Conservation (phyloP, 225 moss, liverwort and hornwort species). For the Climacium dendroides region DNA sequence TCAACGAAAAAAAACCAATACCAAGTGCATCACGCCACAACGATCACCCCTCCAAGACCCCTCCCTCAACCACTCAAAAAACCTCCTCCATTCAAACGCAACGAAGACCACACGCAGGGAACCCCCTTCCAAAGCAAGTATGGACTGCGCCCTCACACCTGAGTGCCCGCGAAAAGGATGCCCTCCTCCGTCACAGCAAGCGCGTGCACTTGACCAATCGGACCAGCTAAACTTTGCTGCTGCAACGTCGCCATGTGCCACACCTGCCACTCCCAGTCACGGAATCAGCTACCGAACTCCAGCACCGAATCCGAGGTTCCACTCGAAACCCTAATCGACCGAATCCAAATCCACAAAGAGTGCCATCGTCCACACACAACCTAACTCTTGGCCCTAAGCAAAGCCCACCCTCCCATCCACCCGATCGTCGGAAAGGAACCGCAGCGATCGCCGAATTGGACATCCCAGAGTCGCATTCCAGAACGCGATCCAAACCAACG, state of each 20-base stretch:
- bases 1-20: not conserved
- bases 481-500: not conserved
- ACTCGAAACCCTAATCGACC: not conserved
- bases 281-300: not conserved
- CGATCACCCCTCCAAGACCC: not conserved
- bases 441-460: not conserved
- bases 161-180: conserved; percentile 78
- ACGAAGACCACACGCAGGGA: not conserved
- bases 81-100: not conserved
- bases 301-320: not conserved
- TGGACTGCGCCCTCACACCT: conserved; percentile 33
- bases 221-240: conserved; percentile 60
- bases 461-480: not conserved
- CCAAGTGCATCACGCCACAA: not conserved
- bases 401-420: not conserved
- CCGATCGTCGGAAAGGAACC: not conserved
- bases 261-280: conserved; percentile 39
- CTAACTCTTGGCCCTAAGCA: not conserved
- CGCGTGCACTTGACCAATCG: conserved; percentile 77
- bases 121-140: not conserved
- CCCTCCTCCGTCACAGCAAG: conserved; percentile 67
- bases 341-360: not conserved
- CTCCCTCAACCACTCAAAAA: not conserved
- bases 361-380: not conserved
- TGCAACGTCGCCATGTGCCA: conserved; percentile 77